Conservation (phyloP, 2,329 filamentous ascomycete genomes). For the Mycosphaerella sp. region DNA sequence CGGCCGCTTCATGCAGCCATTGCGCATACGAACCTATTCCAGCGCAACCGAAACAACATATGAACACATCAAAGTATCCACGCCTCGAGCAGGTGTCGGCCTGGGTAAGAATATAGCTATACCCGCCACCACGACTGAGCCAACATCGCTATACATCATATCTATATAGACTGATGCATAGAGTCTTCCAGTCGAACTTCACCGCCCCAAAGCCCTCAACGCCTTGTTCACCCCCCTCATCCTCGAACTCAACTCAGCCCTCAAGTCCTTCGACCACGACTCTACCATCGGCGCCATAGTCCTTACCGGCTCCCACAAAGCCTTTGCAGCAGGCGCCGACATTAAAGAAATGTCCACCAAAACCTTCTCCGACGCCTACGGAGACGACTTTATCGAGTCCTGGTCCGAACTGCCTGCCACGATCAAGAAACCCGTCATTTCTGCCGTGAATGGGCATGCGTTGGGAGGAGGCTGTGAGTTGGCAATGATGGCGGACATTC, state of each 20-base stretch:
- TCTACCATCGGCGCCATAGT: conserved; percentile 68
- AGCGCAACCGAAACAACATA: conserved; percentile 51
- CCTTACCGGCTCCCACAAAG: conserved; percentile 80
- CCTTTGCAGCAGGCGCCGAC: conserved; percentile 93
- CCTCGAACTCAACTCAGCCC: conserved; percentile 74
- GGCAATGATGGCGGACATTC: conserved; percentile 92
- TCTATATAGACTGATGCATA: not conserved
- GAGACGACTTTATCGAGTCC: conserved; percentile 83
- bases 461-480: conserved; percentile 94
- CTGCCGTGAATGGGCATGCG: conserved; percentile 89
- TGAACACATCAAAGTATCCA: conserved; percentile 75
- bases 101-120: conserved; percentile 54
- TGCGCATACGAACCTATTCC: conserved; percentile 45
- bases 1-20: conserved; percentile 52
- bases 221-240: conserved; percentile 89
- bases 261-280: conserved; percentile 63
- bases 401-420: conserved; percentile 82
- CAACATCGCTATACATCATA: not conserved
- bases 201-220: conserved; percentile 92
- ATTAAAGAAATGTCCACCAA: conserved; percentile 99
- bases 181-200: conserved; percentile 65
- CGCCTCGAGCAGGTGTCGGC: conserved; percentile 81
- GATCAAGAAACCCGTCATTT: conserved; percentile 90
- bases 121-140: not conserved
- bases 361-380: conserved; percentile 82